Evolutionary conservation across 345 rosid genomes (phyloP), one percentile per base, ranked within the genome.

Genomic region (Eucalyptus melliodora): DNA sequence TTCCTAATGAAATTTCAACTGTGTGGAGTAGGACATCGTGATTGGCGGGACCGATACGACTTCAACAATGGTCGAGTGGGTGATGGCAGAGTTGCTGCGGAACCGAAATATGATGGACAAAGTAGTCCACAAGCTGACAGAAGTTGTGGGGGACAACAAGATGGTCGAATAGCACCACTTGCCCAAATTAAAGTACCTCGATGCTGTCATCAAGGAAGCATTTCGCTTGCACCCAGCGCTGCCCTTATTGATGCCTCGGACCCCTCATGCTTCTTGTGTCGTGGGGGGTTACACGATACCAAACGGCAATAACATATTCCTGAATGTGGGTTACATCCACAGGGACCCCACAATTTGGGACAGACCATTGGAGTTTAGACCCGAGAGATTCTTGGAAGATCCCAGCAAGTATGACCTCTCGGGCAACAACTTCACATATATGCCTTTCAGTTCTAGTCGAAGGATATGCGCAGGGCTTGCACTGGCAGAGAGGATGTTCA

Each of bases 341-440:
- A 95, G 92, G 89, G 95, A 95, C 90, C 95, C 96, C 49, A 27
- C 90, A 47, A 27, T 87, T 15, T 95, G 96, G 97, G 93, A 92
- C 16, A 62, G 88, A 23, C 94, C 96, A 10, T 89, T 87, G 24
- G 93, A 93, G 80, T 95, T 94, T 37, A 89, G 49, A 31, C 95
- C 95, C 0, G 93, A 94, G 50, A 93, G 95, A 87, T 95, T 94
- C 88, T 72, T 94, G 16, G 89, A 89, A 14, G 91, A 60, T 50
- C 42, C 90, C 3, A 51, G 77, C 26, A 88, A 91, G 42, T 91
- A 56, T 62, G 93, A 94, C 69, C 91, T 87, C 86, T 88, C 50
- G 8, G 94, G 97, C 2, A 93, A 91, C 30, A 87, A 93, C 47
- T 92, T 92, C 51, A 86, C 87, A 50, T 95, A 91, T 77, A 87